A percentile compares a stretch with the other conserved stretches of the same genome.
These are phyloP conservation scores for Mortierella antarctica DNA, from an alignment of 192 early-diverging fungal genomes.

Conservation along the genomic window DNA sequence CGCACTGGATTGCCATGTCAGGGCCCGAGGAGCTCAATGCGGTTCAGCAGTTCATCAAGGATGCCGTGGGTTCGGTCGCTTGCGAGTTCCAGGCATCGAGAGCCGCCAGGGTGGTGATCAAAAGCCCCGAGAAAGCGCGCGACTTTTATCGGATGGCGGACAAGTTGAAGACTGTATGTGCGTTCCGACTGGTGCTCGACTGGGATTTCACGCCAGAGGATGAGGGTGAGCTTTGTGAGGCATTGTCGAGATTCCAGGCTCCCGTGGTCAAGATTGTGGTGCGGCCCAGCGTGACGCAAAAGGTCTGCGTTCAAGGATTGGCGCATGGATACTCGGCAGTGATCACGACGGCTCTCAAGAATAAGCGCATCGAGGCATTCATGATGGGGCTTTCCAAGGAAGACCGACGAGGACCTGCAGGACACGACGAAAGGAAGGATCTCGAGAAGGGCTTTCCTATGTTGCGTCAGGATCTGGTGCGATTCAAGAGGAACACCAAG, in stretches of 20 bases:
- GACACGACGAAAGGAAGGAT: constrained; percentile 6
- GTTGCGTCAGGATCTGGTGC: background rate
- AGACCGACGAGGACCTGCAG: background rate
- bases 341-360: constrained; percentile 22
- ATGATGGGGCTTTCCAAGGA: constrained; percentile 10
- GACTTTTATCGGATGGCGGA: constrained; percentile 22
- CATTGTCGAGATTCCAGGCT: constrained; percentile 9
- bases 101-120: constrained; percentile 19
- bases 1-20: constrained; percentile 13
- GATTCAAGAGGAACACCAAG: constrained; percentile 4
- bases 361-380: constrained; percentile 35
- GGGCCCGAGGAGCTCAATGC: background rate
- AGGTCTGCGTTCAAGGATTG: constrained; percentile 2
- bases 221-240: constrained; percentile 19
- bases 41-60: constrained; percentile 15
- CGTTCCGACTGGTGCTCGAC: constrained; percentile 26
- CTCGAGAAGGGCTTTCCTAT: background rate
- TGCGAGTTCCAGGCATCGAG: constrained; percentile 10
- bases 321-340: constrained; percentile 11
- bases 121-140: constrained; percentile 3
- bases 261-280: constrained; percentile 15
- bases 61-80: constrained; percentile 1
- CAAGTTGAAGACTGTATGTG: constrained; percentile 11
- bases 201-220: constrained; percentile 39
- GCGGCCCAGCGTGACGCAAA: background rate